Evolutionary conservation across 768 basidiomycete genomes (phyloP).

Genomic region (Dendrothele bispora): DNA sequence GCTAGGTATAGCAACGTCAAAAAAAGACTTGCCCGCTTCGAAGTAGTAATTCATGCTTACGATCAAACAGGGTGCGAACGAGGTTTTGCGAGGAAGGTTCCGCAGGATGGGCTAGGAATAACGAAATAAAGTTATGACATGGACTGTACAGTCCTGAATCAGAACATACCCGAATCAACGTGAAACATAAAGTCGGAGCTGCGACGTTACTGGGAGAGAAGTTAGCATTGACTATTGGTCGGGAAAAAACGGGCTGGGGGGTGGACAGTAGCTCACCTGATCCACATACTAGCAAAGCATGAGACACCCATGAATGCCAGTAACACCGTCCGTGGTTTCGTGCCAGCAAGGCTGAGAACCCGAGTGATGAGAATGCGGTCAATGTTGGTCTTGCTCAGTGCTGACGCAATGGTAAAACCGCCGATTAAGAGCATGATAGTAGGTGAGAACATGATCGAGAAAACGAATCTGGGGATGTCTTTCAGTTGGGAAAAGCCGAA

Average conservation of each 20-base stretch:
- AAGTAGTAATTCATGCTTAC: conserved; percentile 45
- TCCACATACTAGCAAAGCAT: conserved; percentile 99
- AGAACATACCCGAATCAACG: conserved; percentile 79
- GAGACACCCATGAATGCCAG: conserved; percentile 95
- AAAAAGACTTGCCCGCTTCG: background rate
- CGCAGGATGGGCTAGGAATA: conserved; percentile 81
- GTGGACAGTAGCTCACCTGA: conserved; percentile 55
- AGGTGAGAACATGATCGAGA: conserved; percentile 94
- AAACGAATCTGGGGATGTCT: conserved; percentile 65
- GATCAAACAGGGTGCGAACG: conserved; percentile 89
- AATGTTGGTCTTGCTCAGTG: conserved; percentile 92
- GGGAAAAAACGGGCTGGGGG: too few relatives aligned
- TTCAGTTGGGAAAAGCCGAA: conserved; percentile 4
- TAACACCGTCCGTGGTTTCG: conserved; percentile 81
- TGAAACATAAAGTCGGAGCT: conserved; percentile 95
- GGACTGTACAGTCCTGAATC: conserved; percentile 2
- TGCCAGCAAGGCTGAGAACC: conserved; percentile 87
- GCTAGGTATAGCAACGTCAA: conserved; percentile 39
- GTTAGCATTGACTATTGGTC: conserved; percentile 3
- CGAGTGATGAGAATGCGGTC: conserved; percentile 90
- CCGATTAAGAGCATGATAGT: conserved; percentile 99
- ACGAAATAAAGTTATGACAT: conserved; percentile 1
- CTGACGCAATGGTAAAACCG: conserved; percentile 97
- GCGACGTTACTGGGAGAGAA: conserved; percentile 80
- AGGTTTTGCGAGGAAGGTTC: conserved; percentile 81